Conservation (phyloP, 129 eudicot genomes). For the Gnaphalium uliginosum region DNA sequence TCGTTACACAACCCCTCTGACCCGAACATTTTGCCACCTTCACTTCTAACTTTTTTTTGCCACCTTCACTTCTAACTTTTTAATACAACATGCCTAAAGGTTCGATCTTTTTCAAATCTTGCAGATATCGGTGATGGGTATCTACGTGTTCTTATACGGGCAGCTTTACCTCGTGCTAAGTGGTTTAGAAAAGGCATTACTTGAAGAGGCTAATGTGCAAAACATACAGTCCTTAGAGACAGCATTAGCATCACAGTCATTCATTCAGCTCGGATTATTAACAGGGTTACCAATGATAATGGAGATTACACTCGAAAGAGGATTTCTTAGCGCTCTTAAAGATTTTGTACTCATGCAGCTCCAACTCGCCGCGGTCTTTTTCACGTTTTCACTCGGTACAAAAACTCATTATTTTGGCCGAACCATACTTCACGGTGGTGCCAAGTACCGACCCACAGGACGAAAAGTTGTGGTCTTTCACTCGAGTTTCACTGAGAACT, state of each 20-base stretch:
- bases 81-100: neutral
- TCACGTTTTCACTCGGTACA: constrained; percentile 88
- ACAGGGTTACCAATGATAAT: constrained; percentile 95
- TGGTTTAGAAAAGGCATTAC: constrained; percentile 68
- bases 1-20: neutral
- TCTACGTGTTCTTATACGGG: constrained; percentile 87
- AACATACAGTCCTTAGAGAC: constrained; percentile 81
- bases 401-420: constrained; percentile 92
- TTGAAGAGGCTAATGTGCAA: constrained; percentile 70
- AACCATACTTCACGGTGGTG: constrained; percentile 97
- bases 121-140: constrained; percentile 87
- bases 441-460: constrained; percentile 88
- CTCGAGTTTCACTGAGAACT: constrained; percentile 80
- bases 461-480: constrained; percentile 88
- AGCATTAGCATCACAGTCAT: constrained; percentile 92
- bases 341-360: constrained; percentile 95
- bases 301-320: constrained; percentile 84
- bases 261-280: constrained; percentile 87
- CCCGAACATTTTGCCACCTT: neutral
- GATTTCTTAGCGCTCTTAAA: constrained; percentile 81
- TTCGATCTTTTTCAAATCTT: constrained; percentile 13
- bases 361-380: constrained; percentile 92
- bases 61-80: neutral
- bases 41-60: neutral
- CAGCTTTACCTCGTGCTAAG: constrained; percentile 92